Base-by-base conservation (phyloP, 208 protist species). In the Leishmania mexicana region DNA sequence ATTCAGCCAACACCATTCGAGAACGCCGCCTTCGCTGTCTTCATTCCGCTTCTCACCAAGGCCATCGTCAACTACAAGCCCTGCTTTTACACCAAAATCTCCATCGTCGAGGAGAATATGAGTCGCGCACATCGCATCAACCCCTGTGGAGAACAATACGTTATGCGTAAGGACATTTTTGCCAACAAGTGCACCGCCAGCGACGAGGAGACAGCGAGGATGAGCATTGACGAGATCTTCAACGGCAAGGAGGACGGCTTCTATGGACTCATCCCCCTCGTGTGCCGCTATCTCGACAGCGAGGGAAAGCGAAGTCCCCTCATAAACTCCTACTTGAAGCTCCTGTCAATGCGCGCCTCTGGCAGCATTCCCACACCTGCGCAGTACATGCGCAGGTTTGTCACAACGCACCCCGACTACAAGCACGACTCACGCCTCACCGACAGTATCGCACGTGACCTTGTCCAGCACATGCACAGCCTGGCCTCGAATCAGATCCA, bases 1-100 rank as follows among this genome's bases (percentile, higher is more conserved):
- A 90, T 99, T 24, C 93, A 98, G 88, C 90, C 99, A 3, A 99
- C 99, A 0, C 98, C 99, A 72, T 99, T 99, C 87, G 99, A 99
- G 90, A 99, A 99, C 86, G 97, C 99, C 8, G 99, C 99, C 28
- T 99, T 99, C 74, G 94, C 95, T 28, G 93, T 99, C 54, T 99
- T 99, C 78, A 96, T 99, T 28, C 85, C 97, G 17, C 91, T 99
- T 13, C 82, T 99, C 11, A 98, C 98, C 1, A 92, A 96, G 45
- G 95, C 95, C 24, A 99, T 99, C 80, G 89, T 99, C 70, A 95
- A 92, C 70, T 99, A 99, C 83, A 92, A 98, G 75, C 83, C 98
- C 24, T 91, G 96, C 80, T 96, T 99, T 65, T 99, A 99, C 90
- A 96, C 99, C 24, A 99, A 98, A 71, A 93, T 99, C 64, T 98